Conservation (phyloP, 257 asterid species). For the Craterostigma plantagineum region DNA sequence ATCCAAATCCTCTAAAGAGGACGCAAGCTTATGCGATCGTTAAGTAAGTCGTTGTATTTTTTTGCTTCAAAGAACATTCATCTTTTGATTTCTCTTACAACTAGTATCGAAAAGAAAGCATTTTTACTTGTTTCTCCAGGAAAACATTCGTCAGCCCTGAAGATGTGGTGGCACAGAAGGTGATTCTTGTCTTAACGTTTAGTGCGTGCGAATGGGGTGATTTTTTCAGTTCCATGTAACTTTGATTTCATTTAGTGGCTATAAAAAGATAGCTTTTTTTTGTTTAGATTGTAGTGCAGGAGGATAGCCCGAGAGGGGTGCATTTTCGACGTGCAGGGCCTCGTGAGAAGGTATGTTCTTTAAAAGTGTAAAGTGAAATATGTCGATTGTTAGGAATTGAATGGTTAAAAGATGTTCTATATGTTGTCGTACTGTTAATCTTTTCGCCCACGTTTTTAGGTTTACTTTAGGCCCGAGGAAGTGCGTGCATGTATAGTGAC, state of each 20-base stretch:
- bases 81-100: background rate
- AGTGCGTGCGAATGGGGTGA: background rate
- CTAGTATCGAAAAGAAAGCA: background rate
- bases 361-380: background rate
- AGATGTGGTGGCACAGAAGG: conserved; percentile 70
- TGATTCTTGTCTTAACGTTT: conserved; percentile 10
- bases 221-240: background rate
- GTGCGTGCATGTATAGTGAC: conserved; percentile 88
- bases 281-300: conserved; percentile 68
- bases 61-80: background rate
- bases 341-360: conserved; percentile 44
- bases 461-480: conserved; percentile 62
- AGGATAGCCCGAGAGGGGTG: conserved; percentile 58
- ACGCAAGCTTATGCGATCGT: conserved; percentile 76
- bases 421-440: conserved; percentile 7
- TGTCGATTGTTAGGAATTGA: background rate
- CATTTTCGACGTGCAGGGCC: conserved; percentile 97
- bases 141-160: conserved; percentile 76
- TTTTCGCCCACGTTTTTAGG: conserved; percentile 25
- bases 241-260: background rate
- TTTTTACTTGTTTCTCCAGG: conserved; percentile 22
- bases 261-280: conserved; percentile 12
- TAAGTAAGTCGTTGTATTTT: conserved; percentile 34
- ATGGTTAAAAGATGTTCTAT: too few relatives aligned
- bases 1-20: conserved; percentile 56